Percentiles rank a stretch among this genome's conserved stretches.
These are phyloP conservation scores for Trypanosoma rangeli DNA, from an alignment of 208 protist genomes.

Conservation along the genomic window DNA sequence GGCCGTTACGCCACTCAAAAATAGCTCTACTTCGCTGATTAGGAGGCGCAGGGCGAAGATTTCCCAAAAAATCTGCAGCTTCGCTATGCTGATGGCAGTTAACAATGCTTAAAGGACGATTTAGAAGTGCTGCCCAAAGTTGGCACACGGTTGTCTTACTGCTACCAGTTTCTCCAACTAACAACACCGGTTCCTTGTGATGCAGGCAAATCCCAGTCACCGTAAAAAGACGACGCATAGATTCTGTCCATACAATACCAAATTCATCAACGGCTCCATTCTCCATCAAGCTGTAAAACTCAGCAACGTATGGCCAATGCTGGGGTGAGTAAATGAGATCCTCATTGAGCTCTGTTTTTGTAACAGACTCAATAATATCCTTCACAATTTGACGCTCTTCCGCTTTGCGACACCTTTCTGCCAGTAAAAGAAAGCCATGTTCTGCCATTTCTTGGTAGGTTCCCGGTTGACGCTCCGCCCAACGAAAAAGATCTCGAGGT, in stretches of 20 bases:
- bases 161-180: slow-evolving; percentile 99
- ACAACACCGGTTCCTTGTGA: slow-evolving; percentile 95
- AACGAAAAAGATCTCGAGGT: slow-evolving; percentile 99
- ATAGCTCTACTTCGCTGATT: slow-evolving; percentile 81
- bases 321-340: slow-evolving; percentile 62
- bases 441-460: slow-evolving; percentile 95
- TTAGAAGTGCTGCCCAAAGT: slow-evolving; percentile 89
- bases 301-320: slow-evolving; percentile 83
- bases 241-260: slow-evolving; percentile 96
- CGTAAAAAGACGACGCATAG: slow-evolving; percentile 96
- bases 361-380: slow-evolving; percentile 86
- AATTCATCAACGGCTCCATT: slow-evolving; percentile 74
- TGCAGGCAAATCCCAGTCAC: slow-evolving; percentile 95
- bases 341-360: slow-evolving; percentile 73
- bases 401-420: slow-evolving; percentile 94
- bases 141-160: slow-evolving; percentile 99
- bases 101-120: slow-evolving; percentile 93
- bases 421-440: slow-evolving; percentile 98
- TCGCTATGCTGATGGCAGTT: slow-evolving; percentile 99
- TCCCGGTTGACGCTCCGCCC: slow-evolving; percentile 94
- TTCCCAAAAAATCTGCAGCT: slow-evolving; percentile 98
- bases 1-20: slow-evolving; percentile 99
- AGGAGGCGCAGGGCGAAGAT: slow-evolving; percentile 81
- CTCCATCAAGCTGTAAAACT: slow-evolving; percentile 68
- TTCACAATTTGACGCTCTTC: slow-evolving; percentile 96